Base-by-base conservation (phyloP, 225 moss, liverwort and hornwort genomes). In the Marchantia paleacea region DNA sequence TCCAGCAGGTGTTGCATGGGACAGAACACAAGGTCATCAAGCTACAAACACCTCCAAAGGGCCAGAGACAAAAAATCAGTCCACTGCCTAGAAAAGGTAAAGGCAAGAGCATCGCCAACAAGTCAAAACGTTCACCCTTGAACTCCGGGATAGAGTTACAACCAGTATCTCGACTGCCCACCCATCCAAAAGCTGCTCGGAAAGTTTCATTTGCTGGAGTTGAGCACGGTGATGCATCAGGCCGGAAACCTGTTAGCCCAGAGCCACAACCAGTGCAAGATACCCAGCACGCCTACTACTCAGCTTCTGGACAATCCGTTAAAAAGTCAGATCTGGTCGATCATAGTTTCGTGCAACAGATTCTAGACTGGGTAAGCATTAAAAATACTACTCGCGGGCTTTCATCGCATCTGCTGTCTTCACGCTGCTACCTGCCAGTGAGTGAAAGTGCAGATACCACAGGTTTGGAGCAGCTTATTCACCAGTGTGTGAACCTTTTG, bases 341-440 rank as follows among this genome's bases (percentile, higher is more conserved):
- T 10, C 81, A 72, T 72, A 50, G 48, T 22, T 31, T 80, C 60
- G 26, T 84, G 47, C 69, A 80, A 22, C 79, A 79, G 24, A 72
- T 83, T 10, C 14, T 78, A 30, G 54, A 31, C 10, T 30, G 68
- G 62, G 52, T 80, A 66, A 80, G 22, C 55, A 47, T 64, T 20
- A 73, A 48, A 54, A 77, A 51, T 29, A 28, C 79, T 63, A 25
- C 2, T 50, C 50, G 13, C 8, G 80, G 64, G 58, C 80, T 99
- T 70, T 94, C 99, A 67, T 84, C 87, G n/a, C 79, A 87, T 58
- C 83, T 99, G 78, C 86, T 91, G 22, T 92, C 88, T 31, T 81
- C 92, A 39, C 85, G 91, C 52, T 90, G 89, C 75, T 89, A 77
- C 79, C 77, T 86, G 55, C 82, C 87, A 58, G 50, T 71, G 58